Evolutionary conservation across 768 basidiomycete species (phyloP), one percentile per base, ranked within the genome.

Genomic region (Xerocomus spinulosus): DNA sequence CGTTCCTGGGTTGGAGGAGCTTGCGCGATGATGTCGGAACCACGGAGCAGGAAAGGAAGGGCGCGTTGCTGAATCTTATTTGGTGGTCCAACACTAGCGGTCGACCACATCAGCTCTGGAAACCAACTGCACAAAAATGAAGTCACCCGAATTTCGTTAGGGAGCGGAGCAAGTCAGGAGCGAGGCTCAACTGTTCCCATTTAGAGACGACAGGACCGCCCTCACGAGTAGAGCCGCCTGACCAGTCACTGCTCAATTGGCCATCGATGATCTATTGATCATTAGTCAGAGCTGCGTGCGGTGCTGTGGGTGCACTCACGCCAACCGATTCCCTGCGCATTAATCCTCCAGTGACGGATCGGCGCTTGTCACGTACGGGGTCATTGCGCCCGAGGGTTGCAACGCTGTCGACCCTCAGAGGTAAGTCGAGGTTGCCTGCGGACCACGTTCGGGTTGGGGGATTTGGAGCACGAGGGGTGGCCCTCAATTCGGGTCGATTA

Each of bases 21-120:
- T 69, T 99, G 96, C 9, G 95, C 94, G 60, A 99, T 98, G 61
- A 98, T 97, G 59, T 99, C 96, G 30, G 92, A 82, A 8, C 92
- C 94, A 43, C 87, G 81, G 28, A 98, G 76, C 50, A 99, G 81
- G 72, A 97, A 97, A 7, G 96, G 96, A 42, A 99, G 73, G 37
- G 96, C 94, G 40, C 95, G 81, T 62, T 95, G 92, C 69, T 98
- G 96, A 55, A 99, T 96, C 74, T 99, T 99, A 69, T 97, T 97
- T 6, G 96, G 96, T 2, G 96, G 96, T 1, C 95, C 94, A 52
- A 98, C 85, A 34, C 93, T 94, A 59, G 21, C 6, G 37, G n/a
- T 36, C 24, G 34, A 38, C 14, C 48, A 24, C 24, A 39, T 64
- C 42, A 66, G 57, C 38, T 30, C 20, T 17, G 41, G 44, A 20